Evolutionary conservation across 495 filamentous ascomycete genomes (phyloP), one percentile per base, ranked within the genome.

Genomic region (Penicillium manginii): DNA sequence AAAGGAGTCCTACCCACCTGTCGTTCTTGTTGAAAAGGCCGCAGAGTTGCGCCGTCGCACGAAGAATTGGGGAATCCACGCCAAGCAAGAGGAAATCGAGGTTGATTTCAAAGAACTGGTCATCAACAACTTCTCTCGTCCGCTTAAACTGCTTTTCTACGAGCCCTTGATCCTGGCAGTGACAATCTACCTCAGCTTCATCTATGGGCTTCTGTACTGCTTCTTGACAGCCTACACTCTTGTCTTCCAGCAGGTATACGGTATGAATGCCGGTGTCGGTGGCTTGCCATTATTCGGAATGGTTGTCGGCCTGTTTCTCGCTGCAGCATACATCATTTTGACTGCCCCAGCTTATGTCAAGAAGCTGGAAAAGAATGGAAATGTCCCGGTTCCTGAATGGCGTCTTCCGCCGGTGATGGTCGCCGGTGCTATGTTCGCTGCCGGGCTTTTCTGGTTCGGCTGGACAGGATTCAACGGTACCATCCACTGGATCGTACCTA

Each of bases 41-140:
- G 66, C 83, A 0, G 87, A 92, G 55, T 78, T 97, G 23, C 90
- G 93, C 42, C 89, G 91, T 7, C 77, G 90, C 39, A 96, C 92
- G 1, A 84, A 86, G 67, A 94, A 96, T 76, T 96, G 93, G 91
- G 91, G 91, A 47, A 96, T 97, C 62, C 93, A 96, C 73, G 92
- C 92, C 40, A 93, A 91, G 70, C 91, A 96, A 70, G 92, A 96
- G 65, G 91, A 96, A 75, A 92, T 96, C 60, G 91, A 96, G 70
- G 81, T 97, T 54, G 89, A 94, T 72, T 79, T 96, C 62, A 73
- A 77, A 18, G 89, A 93, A 47, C 69, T 82, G 48, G 64, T 73
- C 6, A 45, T 69, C 2, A 73, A 73, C 58, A 73, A 73, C 51
- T 71, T 73, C 21, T 72, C 69, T 5, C 69, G 69, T 37, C 70